Base-by-base conservation (phyloP, 495 filamentous ascomycete species). In the Aspergillus leporis region DNA sequence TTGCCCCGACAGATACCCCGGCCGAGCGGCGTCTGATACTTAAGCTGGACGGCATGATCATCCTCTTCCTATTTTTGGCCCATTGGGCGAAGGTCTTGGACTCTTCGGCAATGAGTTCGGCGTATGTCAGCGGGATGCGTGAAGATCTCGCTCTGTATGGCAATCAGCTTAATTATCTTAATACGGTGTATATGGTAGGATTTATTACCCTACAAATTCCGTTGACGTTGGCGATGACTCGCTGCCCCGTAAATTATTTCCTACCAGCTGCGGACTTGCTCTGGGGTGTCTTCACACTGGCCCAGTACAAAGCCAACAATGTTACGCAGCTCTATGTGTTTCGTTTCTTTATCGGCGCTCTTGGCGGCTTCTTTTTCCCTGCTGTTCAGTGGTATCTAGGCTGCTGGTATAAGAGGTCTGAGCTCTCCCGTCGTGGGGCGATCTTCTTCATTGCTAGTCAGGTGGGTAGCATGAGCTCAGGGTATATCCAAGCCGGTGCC, bases 321-420 rank as follows among this genome's bases (percentile, higher is more conserved):
- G 65, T 68, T 14, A 68, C 65, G 7, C 58, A 66, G 19, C 61
- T 70, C 6, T 68, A 68, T 46, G 77, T 84, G 25, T 77, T 90
- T 48, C 86, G 91, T 19, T 93, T 94, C 77, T 94, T 95, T 73
- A 83, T 95, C 50, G 91, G 91, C 31, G 91, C 93, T 54, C 83
- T 96, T 3, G 91, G 90, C 38, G 91, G 87, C 0, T 79, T 81
- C 23, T 96, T 94, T 64, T 91, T 94, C 5, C 91, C 91, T 6
- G 68, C 66, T 5, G 65, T 68, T 0, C 63, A 68, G 43, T 68
- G 63, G 65, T 66, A 66, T 46, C 56, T 74, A 16, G 71, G 71
- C 25, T 56, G 69, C 21, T 74, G 71, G 70, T 74, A 74, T 31
- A 66, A 69, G 32, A 60, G 67, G 36, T 62, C 65, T 9, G 71